A percentile compares a stretch with the other conserved stretches of the same genome.
Conservation (phyloP, 2,329 filamentous ascomycete species). For the Penicillium frequentans region DNA sequence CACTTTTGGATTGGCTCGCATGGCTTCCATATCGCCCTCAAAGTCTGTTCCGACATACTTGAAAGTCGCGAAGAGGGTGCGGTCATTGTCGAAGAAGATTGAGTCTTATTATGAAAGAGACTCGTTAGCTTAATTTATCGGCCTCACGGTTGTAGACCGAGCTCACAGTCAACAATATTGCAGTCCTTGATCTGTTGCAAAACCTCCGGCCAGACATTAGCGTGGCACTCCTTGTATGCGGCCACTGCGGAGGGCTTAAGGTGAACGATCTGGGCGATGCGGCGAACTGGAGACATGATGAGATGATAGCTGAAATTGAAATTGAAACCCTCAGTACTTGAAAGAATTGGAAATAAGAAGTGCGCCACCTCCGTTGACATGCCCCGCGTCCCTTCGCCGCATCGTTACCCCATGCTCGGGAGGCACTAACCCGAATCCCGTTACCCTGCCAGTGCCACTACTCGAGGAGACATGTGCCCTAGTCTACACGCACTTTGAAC, state of each 20-base stretch:
- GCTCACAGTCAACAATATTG: slow-evolving; percentile 70
- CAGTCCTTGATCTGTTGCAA: slow-evolving; percentile 72
- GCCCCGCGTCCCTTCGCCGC: slow-evolving; percentile 15
- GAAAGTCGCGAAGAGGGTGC: slow-evolving; percentile 72
- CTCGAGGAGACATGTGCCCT: too few relatives aligned
- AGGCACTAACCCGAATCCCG: slow-evolving; percentile 24
- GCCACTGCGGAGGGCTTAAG: slow-evolving; percentile 66
- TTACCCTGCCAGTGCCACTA: neutral
- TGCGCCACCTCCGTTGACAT: neutral
- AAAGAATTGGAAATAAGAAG: neutral
- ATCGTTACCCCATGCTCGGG: slow-evolving; percentile 24
- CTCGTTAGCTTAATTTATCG: neutral
- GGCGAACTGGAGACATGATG: slow-evolving; percentile 25
- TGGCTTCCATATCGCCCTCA: slow-evolving; percentile 71
- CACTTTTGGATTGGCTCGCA: slow-evolving; percentile 71
- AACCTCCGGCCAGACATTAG: slow-evolving; percentile 75
- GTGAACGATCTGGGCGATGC: slow-evolving; percentile 71
- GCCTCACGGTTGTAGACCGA: neutral
- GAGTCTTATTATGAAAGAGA: slow-evolving; percentile 55
- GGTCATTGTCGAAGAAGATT: slow-evolving; percentile 67
- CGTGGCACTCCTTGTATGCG: slow-evolving; percentile 73
- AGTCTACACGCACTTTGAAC: neutral
- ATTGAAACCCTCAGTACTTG: neutral
- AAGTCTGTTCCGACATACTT: slow-evolving; percentile 76
- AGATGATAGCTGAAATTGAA: neutral